Base-by-base conservation (phyloP, 2,329 filamentous ascomycete genomes). In the Neopestalotiopsis clavispora region DNA sequence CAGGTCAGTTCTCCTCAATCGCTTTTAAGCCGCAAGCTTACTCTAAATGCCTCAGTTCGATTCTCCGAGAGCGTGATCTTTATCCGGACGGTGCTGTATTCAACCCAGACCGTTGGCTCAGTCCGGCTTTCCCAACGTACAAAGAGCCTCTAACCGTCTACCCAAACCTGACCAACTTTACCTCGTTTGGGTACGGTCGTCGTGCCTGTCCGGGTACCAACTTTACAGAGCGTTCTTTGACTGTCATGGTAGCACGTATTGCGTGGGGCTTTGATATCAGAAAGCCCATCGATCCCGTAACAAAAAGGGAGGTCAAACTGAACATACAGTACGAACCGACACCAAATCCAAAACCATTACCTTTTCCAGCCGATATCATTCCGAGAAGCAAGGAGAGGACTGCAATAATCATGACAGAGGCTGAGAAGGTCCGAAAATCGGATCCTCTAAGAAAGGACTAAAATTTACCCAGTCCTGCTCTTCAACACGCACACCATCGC, bases 141-240 rank as follows among this genome's bases (percentile, higher is more conserved):
- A 73, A 73, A 64, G 76, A 72, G 59, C 76, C 76, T 1, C 72
- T 78, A 28, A 73, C 71, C 1, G 63, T 69, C 62, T 74, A 75
- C 68, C 76, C 76, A 73, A 78, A 80, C 14, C 75, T 79, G 10
- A 68, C 71, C 9, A 80, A 81, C 67, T 77, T 72, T 65, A 74
- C 75, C 10, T 72, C 75, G 64, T 85, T 87, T 69, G 85, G 84
- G 0, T 85, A 84, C 69, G 84, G 85, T 0, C 76, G 84, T 4
- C 77, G 85, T 4, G 78, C 83, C 1, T 81, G 80, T 40, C 80
- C 76, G 42, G 76, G 76, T n/a, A 61, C 75, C 10, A 72, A 73
- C 34, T 72, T 78, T 60, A 76, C 76, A 9, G 76, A 78, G 66
- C 73, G 76, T 45, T 73, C 76, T 40, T 67, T 78, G 10, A 74